Percentiles rank a stretch among this genome's conserved stretches.
Conservation (phyloP, 1,139 yeast species). For the Groenewaldozyma sp. region DNA sequence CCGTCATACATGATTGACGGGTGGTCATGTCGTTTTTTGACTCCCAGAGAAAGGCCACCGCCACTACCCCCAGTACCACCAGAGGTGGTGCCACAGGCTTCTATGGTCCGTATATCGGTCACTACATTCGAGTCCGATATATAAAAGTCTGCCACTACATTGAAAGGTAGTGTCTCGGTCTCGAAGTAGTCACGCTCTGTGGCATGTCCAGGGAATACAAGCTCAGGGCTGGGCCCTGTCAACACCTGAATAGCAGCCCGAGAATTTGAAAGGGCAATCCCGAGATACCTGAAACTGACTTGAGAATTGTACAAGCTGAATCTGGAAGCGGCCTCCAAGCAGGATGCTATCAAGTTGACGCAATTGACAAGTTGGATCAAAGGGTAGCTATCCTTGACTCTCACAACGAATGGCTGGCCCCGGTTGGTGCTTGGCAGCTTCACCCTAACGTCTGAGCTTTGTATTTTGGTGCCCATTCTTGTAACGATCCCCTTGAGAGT, state of each 20-base stretch:
- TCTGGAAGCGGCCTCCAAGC: constrained; percentile 4
- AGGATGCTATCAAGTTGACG: constrained; percentile 15
- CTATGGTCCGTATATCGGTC: constrained; percentile 22
- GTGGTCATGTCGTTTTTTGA: constrained; percentile 17
- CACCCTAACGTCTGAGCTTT: constrained; percentile 22
- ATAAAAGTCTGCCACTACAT: constrained; percentile 22
- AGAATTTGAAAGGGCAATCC: constrained; percentile 12
- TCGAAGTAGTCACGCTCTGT: constrained; percentile 11
- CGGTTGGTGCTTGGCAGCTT: constrained; percentile 14
- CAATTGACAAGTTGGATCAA: constrained; percentile 22
- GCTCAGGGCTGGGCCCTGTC: constrained; percentile 15
- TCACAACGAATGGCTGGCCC: constrained; percentile 12
- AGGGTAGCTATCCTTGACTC: constrained; percentile 12
- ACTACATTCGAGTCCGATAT: constrained; percentile 21
- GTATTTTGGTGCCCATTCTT: constrained; percentile 21
- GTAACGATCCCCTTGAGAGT: constrained; percentile 27
- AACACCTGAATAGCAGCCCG: constrained; percentile 17
- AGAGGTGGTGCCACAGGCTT: background rate
- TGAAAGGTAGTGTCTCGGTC: constrained; percentile 11
- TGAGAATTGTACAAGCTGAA: background rate
- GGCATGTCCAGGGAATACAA: constrained; percentile 17
- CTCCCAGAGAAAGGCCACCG: constrained; percentile 7
- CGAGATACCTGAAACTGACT: constrained; percentile 6
- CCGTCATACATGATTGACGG: constrained; percentile 24
- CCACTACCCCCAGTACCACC: constrained; percentile 7